Conservation (phyloP, 371 early-diverging fungal genomes). For the Mortierella sp. region DNA sequence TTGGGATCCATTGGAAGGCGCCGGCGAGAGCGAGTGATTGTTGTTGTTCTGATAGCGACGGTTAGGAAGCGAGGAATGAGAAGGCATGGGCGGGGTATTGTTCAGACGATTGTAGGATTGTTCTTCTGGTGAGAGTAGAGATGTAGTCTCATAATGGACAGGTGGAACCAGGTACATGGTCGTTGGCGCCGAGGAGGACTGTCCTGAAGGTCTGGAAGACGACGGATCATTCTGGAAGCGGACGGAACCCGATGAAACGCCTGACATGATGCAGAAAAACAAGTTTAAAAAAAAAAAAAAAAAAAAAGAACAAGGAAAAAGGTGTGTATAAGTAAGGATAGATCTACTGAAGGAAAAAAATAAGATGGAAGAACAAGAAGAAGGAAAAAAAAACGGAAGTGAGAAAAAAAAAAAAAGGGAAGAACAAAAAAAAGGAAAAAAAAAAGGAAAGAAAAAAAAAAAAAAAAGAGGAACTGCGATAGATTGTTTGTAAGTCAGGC, state of each 20-base stretch:
- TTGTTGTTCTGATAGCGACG: background rate
- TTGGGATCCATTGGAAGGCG: background rate
- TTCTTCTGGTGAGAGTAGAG: constrained; percentile 9
- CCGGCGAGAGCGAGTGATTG: background rate
- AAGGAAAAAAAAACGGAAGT: background rate
- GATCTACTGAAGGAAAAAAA: background rate
- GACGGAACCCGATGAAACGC: background rate
- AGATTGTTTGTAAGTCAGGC: too few relatives aligned
- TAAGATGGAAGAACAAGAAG: background rate
- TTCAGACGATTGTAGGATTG: background rate
- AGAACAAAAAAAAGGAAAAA: background rate
- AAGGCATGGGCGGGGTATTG: too few relatives aligned
- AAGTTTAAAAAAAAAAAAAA: background rate
- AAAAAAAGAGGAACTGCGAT: background rate
- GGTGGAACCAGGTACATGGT: constrained; percentile 3
- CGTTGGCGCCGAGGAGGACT: background rate
- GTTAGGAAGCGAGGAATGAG: too few relatives aligned
- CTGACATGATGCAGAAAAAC: constrained; percentile 3
- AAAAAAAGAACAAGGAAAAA: background rate
- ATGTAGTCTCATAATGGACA: background rate
- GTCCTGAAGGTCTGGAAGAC: background rate
- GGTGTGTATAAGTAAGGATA: background rate
- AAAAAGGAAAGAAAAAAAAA: background rate
- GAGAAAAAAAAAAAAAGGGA: constrained; percentile 2
- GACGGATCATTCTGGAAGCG: constrained; percentile 11